Conservation (phyloP, 768 basidiomycete species). For the Mycena floridula region DNA sequence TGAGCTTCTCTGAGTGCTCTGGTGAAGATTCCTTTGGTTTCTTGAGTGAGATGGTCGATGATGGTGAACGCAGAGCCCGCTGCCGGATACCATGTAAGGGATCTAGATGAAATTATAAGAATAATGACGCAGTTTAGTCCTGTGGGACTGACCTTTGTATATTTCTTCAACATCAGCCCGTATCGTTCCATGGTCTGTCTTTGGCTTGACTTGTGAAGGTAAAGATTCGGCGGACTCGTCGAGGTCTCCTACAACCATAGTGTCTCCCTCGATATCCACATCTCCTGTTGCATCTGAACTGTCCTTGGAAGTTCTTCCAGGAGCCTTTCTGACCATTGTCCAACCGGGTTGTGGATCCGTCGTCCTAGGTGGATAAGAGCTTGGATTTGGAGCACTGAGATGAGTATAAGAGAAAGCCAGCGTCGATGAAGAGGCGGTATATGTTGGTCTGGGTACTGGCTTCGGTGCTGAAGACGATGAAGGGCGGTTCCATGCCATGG, state of each 20-base stretch:
- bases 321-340: constrained; percentile 61
- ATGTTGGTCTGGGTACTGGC: constrained; percentile 42
- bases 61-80: constrained; percentile 25
- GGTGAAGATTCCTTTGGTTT: constrained; percentile 16
- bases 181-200: constrained; percentile 41
- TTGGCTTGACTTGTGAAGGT: constrained; percentile 28
- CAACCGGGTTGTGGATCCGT: constrained; percentile 59
- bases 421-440: constrained; percentile 56
- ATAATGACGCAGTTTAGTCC: constrained; percentile 20
- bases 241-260: constrained; percentile 68
- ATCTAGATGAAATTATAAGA: constrained; percentile 34
- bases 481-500: constrained; percentile 37
- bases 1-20: constrained; percentile 49
- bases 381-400: constrained; percentile 64
- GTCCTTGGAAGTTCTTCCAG: constrained; percentile 2
- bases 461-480: constrained; percentile 41
- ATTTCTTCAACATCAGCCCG: constrained; percentile 70
- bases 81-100: constrained; percentile 50
- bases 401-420: constrained; percentile 81
- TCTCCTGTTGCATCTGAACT: constrained; percentile 28
- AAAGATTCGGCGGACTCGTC: constrained; percentile 56
- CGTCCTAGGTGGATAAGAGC: constrained; percentile 62
- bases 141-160: constrained; percentile 62
- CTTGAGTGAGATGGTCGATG: constrained; percentile 14
- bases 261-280: constrained; percentile 63